phyloP scores from a whole-genome alignment of 441 rosid species.

The Dalechampia spathulata region DNA sequence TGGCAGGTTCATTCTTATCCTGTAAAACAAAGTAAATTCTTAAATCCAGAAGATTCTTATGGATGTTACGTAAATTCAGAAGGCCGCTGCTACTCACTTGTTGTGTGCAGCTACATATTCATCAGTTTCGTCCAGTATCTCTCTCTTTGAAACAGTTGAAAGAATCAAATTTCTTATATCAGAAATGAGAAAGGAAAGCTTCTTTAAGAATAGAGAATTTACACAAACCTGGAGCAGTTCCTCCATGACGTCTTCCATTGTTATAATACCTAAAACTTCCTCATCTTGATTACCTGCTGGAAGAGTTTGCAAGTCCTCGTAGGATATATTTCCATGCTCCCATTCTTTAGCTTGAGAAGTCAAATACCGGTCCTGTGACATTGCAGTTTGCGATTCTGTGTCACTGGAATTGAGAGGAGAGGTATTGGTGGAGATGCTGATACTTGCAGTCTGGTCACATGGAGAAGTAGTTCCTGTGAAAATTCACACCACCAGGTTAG shows the following conservation, averaged over 20 bases:
- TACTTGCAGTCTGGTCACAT: neutral
- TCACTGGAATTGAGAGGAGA: neutral
- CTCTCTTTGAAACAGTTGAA: slow-evolving; percentile 6
- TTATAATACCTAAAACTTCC: slow-evolving; percentile 9
- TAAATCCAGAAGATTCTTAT: neutral
- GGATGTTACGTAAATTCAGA: neutral
- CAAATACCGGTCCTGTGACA: neutral
- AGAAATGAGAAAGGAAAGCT: too few relatives aligned
- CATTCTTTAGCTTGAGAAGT: neutral
- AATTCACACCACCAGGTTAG: neutral
- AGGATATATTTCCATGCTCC: neutral
- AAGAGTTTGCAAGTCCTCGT: neutral
- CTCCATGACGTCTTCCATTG: slow-evolving; percentile 18
- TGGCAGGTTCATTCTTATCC: slow-evolving; percentile 9
- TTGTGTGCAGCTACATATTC: slow-evolving; percentile 12
- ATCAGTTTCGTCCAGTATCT: slow-evolving; percentile 14
- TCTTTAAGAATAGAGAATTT: too few relatives aligned
- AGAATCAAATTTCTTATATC: too few relatives aligned
- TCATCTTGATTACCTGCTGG: neutral
- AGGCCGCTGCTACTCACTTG: slow-evolving; percentile 2
- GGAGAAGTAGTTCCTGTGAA: neutral
- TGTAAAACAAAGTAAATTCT: neutral
- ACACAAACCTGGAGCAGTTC: slow-evolving; percentile 14
- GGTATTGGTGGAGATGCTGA: neutral
- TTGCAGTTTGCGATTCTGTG: neutral